Evolutionary conservation across 768 basidiomycete species (phyloP).

Genomic region (Dacryopinax primogenitus): DNA sequence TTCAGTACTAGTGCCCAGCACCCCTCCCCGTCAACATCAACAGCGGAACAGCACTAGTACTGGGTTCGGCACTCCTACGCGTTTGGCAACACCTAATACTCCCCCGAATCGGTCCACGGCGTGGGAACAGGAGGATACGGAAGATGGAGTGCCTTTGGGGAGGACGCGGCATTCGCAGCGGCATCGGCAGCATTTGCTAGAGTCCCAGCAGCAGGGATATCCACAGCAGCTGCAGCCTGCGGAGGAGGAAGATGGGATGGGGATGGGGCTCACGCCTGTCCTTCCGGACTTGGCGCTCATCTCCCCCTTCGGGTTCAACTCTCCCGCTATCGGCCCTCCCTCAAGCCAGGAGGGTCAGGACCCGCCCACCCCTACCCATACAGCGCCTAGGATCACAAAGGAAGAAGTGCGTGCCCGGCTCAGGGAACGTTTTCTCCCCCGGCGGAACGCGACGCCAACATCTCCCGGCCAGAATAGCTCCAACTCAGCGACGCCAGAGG

Average conservation of each 20-base stretch:
- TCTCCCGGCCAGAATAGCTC: background rate
- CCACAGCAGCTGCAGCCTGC: too few relatives aligned
- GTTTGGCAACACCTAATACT: background rate
- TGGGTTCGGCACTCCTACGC: background rate
- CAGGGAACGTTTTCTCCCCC: background rate
- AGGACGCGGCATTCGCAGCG: constrained; percentile 50
- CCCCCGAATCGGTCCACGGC: background rate
- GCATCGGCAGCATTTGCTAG: constrained; percentile 11
- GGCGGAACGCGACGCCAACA: background rate
- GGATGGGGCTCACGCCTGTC: background rate
- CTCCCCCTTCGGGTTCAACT: constrained; percentile 14
- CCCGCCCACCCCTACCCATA: background rate
- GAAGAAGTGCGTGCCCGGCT: background rate
- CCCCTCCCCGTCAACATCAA: too few relatives aligned
- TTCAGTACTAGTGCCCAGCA: background rate
- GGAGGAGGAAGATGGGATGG: background rate
- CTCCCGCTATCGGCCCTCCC: background rate
- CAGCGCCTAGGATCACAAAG: background rate
- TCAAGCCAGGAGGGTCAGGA: constrained; percentile 3
- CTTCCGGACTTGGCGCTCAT: background rate
- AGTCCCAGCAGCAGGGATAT: background rate
- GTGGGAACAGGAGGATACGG: constrained; percentile 21
- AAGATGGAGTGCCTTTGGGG: constrained; percentile 52
- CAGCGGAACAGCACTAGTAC: background rate
- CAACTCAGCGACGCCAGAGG: background rate